Percentiles rank a stretch among this genome's conserved stretches.
Evolutionary conservation across 306 rosid species (phyloP).

Genomic region (Rubus idaeus): DNA sequence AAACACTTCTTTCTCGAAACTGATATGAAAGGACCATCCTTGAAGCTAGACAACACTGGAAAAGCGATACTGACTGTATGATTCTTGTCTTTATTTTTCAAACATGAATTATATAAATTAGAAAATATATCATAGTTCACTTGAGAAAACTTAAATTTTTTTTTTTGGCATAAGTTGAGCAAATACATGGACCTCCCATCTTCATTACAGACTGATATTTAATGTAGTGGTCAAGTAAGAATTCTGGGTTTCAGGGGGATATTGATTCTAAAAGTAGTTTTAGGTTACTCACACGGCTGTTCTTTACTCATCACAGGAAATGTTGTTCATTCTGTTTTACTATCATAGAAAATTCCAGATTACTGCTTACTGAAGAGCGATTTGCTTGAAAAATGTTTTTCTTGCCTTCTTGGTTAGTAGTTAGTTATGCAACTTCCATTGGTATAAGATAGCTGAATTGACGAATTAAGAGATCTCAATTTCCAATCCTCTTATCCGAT

Average conservation of each 20-base stretch:
- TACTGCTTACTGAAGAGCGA: too few relatives aligned
- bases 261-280: background rate
- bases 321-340: background rate
- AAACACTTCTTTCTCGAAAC: constrained; percentile 79
- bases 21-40: constrained; percentile 80
- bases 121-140: background rate
- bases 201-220: background rate
- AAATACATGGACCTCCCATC: background rate
- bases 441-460: too few relatives aligned
- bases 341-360: too few relatives aligned
- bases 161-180: background rate
- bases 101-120: background rate
- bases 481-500: background rate
- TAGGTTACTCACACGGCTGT: background rate
- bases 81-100: constrained; percentile 5
- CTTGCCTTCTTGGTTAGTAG: too few relatives aligned
- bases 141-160: background rate
- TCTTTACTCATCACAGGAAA: background rate
- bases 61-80: constrained; percentile 82
- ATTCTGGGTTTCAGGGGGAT: background rate
- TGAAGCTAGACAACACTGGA: constrained; percentile 91
- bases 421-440: background rate
- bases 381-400: background rate
- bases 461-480: background rate
- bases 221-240: background rate